phyloP scores from a whole-genome alignment of 345 rosid species.

The Murraya koenigii region DNA sequence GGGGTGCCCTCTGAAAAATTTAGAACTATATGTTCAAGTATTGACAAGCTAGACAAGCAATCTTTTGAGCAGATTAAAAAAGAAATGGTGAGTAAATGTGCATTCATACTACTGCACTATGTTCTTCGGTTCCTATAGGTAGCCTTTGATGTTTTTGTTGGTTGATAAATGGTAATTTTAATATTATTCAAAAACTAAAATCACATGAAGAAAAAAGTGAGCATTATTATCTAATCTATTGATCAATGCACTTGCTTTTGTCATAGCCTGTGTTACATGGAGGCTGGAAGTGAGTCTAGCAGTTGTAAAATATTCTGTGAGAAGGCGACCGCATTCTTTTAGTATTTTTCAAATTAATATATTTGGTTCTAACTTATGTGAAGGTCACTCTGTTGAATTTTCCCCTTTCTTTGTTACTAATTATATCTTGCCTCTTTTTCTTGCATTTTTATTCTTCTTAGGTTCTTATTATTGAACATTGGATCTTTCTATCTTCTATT shows the following conservation, averaged over 20 bases:
- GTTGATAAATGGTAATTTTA: conserved; percentile 8
- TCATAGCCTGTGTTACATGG: neutral
- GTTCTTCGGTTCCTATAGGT: neutral
- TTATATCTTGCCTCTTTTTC: neutral
- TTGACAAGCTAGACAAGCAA: conserved; percentile 90
- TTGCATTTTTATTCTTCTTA: neutral
- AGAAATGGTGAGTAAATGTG: conserved; percentile 66
- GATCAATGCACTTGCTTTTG: neutral
- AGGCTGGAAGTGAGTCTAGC: neutral
- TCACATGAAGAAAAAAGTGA: neutral
- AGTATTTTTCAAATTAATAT: neutral
- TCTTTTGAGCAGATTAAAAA: conserved; percentile 78
- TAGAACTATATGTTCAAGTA: conserved; percentile 90
- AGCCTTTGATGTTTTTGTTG: neutral
- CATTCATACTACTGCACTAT: neutral
- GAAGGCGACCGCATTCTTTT: neutral
- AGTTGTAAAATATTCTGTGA: neutral
- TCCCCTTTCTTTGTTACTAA: neutral
- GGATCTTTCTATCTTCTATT: neutral
- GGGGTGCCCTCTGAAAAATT: conserved; percentile 91
- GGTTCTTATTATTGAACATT: neutral
- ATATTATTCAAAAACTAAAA: neutral
- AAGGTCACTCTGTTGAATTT: neutral
- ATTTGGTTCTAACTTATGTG: neutral
- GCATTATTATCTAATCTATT: neutral